Conservation (phyloP, 306 rosid genomes). For the Sechiopsis laciniata region DNA sequence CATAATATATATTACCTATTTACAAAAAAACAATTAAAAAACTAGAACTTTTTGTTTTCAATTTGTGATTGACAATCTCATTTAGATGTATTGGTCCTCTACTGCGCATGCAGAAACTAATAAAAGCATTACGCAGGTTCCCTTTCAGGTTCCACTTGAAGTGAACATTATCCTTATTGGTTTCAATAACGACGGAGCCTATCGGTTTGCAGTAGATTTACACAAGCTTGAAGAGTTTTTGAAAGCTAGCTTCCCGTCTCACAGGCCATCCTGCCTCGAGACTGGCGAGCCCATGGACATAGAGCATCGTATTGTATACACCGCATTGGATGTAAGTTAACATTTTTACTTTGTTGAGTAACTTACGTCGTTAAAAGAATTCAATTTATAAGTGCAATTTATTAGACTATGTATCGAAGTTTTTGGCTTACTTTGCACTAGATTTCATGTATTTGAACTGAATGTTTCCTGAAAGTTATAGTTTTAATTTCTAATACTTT, state of each 20-base stretch:
- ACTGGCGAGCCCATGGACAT: conserved; percentile 86
- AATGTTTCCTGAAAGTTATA: background rate
- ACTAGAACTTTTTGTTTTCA: background rate
- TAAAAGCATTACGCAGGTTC: conserved; percentile 46
- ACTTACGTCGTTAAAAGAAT: background rate
- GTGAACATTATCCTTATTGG: conserved; percentile 84
- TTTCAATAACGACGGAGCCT: conserved; percentile 76
- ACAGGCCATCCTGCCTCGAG: conserved; percentile 82
- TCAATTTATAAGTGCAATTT: background rate
- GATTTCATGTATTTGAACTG: background rate
- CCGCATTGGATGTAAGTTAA: conserved; percentile 62
- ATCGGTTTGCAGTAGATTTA: conserved; percentile 51
- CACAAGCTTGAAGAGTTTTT: conserved; percentile 71
- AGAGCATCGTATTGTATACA: conserved; percentile 75
- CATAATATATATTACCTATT: background rate
- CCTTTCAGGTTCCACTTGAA: conserved; percentile 93
- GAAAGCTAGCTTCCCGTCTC: conserved; percentile 64
- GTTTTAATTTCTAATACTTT: background rate
- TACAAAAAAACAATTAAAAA: background rate
- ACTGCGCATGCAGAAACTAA: background rate
- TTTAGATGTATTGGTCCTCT: background rate
- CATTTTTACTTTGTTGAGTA: background rate
- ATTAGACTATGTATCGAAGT: background rate
- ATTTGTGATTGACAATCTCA: background rate
- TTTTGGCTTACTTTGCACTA: background rate